Conservation (phyloP, 805 yeast genomes). For the Monosporozyma siamensis region DNA sequence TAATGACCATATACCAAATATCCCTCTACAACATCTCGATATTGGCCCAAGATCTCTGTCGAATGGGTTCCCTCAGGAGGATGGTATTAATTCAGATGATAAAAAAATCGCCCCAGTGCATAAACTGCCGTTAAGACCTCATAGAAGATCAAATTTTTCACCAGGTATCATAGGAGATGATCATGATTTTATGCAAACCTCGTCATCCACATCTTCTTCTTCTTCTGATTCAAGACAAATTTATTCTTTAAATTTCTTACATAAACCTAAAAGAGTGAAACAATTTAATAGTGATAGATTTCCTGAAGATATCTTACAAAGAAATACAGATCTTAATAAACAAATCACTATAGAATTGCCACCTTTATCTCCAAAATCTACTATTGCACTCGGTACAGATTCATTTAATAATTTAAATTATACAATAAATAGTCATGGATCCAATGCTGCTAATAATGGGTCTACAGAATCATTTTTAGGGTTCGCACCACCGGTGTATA, state of each 20-base stretch:
- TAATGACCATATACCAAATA: neutral
- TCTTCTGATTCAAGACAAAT: neutral
- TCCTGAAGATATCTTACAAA: conserved; percentile 22
- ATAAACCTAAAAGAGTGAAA: conserved; percentile 23
- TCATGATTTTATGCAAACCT: no score
- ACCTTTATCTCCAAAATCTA: conserved; percentile 9
- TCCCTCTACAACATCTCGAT: neutral
- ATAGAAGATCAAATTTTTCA: neutral
- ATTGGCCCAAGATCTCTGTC: neutral
- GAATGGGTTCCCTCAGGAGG: no score
- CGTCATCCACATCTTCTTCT: neutral
- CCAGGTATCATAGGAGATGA: neutral
- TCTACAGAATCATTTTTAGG: conserved; percentile 12
- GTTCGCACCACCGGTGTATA: conserved; percentile 41
- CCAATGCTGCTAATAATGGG: neutral
- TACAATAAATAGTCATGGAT: neutral
- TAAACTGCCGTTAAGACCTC: neutral
- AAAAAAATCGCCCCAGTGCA: neutral
- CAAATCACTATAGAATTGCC: conserved; percentile 13
- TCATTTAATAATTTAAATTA: conserved; percentile 4
- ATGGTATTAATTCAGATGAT: neutral
- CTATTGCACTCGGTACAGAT: conserved; percentile 5
- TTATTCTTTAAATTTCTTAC: conserved; percentile 21
- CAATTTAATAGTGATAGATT: conserved; percentile 12
- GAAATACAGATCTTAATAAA: conserved; percentile 26